Evolutionary conservation across 306 rosid species (phyloP), one percentile per base, ranked within the genome.

Genomic region (Potentilla sterilis): DNA sequence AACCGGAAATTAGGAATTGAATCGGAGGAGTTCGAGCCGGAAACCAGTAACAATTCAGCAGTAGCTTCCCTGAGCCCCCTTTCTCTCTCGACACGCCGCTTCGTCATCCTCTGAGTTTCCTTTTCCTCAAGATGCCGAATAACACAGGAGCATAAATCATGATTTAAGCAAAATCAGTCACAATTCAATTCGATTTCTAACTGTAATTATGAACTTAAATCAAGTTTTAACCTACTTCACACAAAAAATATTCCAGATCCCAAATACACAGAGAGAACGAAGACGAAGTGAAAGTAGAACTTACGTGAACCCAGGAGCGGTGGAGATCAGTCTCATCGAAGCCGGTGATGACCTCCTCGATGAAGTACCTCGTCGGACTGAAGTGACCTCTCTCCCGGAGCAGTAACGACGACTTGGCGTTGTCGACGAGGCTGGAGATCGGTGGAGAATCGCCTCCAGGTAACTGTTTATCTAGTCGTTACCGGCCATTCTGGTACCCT

Each of bases 281-380:
- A 35, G 1, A 55, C 13, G 32, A 22, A 55, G 24, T 18, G n/a
- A 37, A 51, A 18, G 62, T 7, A 24, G 42, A n/a, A 75, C 5
- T 28, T 77, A 94, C 98, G 88, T 87, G 88, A 77, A 95, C 99
- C 99, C 99, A 92, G 0, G 97, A 95, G 78, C 99, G 99, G 51
- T 95, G 79, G 70, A 95, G 97, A 92, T 95, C 99, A 78, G 93
- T 92, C 87, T 95, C 99, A 83, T 95, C 99, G 81, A 89, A 95
- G 37, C 99, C 93, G 9, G 90, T 82, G 83, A 95, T 89, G 77
- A 95, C 97, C 83, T 95, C 99, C 69, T 92, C 97, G 0, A 95
- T 96, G 73, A 95, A 95, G 86, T 95, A 95, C 37, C 99, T 97
- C 28, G 99, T 95, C 15, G 97, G 97, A 52, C 97, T 92, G 85